Base-by-base conservation (phyloP, 495 filamentous ascomycete species). In the Friedmanniomyces endolithicus region DNA sequence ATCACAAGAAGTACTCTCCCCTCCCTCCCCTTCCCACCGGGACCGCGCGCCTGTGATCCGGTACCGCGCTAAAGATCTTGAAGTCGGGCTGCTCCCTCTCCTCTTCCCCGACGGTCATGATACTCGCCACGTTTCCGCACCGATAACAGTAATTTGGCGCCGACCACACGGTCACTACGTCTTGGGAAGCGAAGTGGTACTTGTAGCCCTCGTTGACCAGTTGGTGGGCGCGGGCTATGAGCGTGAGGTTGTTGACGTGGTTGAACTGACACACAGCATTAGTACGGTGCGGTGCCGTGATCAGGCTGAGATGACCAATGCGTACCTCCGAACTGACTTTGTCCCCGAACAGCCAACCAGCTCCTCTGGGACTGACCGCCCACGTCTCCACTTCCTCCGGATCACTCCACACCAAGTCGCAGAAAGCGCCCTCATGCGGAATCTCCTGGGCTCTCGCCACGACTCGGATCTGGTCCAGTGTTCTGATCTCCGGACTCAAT, bases 121-220 rank as follows among this genome's bases (percentile, higher is more conserved):
- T 95, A 14, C 87, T 94, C 11, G 92, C 92, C 34, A 98, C 83
- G 63, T 98, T 98, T 49, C 92, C 92, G 64, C 92, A 98, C 29
- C 92, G 86, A 67, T 98, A 98, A 72, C 92, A 98, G 77, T 98
- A 98, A 70, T 98, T 98, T 11, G 92, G 92, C 0, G 92, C 92
- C 27, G 87, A 94, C 92, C 92, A 98, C 29, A 98, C 92, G 0
- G 92, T 98, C n/a, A 96, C 92, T 50, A 98, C 92, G 23, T 94
- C 92, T 65, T 94, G 90, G 65, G 95, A 84, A 49, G 80, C 71
- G 70, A 98, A 98, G 67, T 98, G 92, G 67, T 88, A 97, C 83
- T 97, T 98, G 76, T 94, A 98, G 34, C 92, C 92, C 68, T 98
- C 92, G 58, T 97, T 96, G 52, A 98, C 92, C 6, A 98, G 77